Evolutionary conservation across 106 monocot species (phyloP), one percentile per base, ranked within the genome.

Genomic region (Ottelia alismoides): DNA sequence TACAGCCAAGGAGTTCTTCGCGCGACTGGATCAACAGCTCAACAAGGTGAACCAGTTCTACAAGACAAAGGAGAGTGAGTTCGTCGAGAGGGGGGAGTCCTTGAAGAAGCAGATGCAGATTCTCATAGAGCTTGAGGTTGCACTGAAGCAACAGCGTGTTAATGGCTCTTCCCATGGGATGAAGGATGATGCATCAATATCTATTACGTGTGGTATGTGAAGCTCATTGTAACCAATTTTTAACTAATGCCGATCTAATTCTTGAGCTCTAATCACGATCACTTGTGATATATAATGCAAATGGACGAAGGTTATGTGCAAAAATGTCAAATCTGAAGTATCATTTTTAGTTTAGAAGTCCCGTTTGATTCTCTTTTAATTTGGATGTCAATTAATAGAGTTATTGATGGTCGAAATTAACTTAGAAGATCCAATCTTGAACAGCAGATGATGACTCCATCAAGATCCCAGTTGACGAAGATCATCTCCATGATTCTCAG

Each of bases 41-140:
- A 98, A 98, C 74, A 98, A 98, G 65, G 98, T 98, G 66, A 98
- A 98, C 69, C 89, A 86, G 62, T 98, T 98, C 64, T 98, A 90
- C 67, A 90, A 73, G 64, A 60, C 57, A 12, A 85, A 98, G 72
- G 98, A 98, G 72, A 73, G 62, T 65, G 90, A 98, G 65, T 90
- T 85, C 51, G 1, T 77, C 27, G 89, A 90, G 66, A 81, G 90
- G 48, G 90, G 90, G 0, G 85, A 83, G 31, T 80, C 79, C 17
- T 62, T 98, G 32, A 74, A 65, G 72, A 85, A 83, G 74, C 98
- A 98, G 46, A 74, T 98, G 85, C 68, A 74, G n/a, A 85, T 98
- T 20, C 85, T 98, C 29, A 22, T 75, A 22, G 77, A 82, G 45
- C 85, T 98, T 62, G 86, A 83, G 74, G 26, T 43, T 23, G 75